Base-by-base conservation (phyloP, 495 filamentous ascomycete species). In the Aspergillus homomorphus region DNA sequence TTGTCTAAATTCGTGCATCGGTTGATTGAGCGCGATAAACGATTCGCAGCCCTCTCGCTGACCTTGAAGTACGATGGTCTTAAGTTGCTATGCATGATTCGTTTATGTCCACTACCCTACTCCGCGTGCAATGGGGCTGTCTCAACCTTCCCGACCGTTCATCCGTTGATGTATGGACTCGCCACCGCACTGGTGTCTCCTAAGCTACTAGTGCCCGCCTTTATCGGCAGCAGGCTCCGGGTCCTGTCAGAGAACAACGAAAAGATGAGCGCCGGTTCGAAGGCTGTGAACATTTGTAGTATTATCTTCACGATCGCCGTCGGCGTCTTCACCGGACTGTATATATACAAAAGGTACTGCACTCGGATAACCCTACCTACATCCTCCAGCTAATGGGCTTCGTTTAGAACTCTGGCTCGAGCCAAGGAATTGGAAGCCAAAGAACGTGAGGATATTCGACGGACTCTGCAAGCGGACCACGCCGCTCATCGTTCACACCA, bases 31-130 rank as follows among this genome's bases (percentile, higher is more conserved):
- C 81, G 81, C 43, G 94, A 98, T 73, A 87, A 84, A 66, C 81
- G 92, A 38, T 91, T 90, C 65, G 84, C 84, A 1, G 88, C 88
- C 15, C 74, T 91, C 24, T 73, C 86, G 7, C 72, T 89, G 51
- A 88, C 87, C 5, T 65, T 87, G 33, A 85, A 86, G 53, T 86
- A 91, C 63, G 94, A 98, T 67, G 95, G 94, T 0, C 68, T 98
- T 42, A 90, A 91, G 60, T 80, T 98, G 18, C 79, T 98, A 28
- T 86, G 88, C 62, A 96, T 96, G 89, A 96, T 98, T 56, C 81
- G 94, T 26, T 76, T 98, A 38, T 97, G 94, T 59, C 94, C 94
- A 21, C 71, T 98, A 58, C 94, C 94, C n/a, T 98, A 96, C 69
- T 93, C 89, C 21, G 76, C 97, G 56, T 92, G 89, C 64, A 98